phyloP scores from a whole-genome alignment of 148 eudicot genomes.

The Limonium bicolor region DNA sequence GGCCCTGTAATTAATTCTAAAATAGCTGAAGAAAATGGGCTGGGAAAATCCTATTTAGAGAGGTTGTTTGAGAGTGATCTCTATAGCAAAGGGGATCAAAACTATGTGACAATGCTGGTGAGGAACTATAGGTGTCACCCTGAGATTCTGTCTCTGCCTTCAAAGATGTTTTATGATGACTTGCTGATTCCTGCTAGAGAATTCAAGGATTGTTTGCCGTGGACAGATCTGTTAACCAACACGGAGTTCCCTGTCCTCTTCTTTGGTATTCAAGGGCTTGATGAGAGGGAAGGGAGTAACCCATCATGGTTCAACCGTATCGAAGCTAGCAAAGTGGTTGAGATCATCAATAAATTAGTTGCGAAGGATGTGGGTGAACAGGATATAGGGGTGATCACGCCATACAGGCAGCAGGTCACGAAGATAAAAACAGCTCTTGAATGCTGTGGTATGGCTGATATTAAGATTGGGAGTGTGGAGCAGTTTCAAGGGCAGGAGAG shows the following conservation, averaged over 20 bases:
- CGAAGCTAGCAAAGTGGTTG: constrained; percentile 81
- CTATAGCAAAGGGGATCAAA: constrained; percentile 33
- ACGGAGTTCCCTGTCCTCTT: constrained; percentile 70
- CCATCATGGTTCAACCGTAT: constrained; percentile 98
- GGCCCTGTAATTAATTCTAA: constrained; percentile 77
- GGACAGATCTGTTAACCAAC: constrained; percentile 50
- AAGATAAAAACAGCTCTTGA: constrained; percentile 63
- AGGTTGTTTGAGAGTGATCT: constrained; percentile 50
- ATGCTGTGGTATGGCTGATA: constrained; percentile 13
- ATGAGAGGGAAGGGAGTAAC: constrained; percentile 88
- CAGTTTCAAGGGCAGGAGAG: constrained; percentile 96
- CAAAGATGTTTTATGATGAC: constrained; percentile 55
- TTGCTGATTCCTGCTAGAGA: constrained; percentile 47
- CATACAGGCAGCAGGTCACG: constrained; percentile 82
- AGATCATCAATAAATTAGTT: constrained; percentile 33
- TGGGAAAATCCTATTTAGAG: constrained; percentile 60
- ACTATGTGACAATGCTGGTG: constrained; percentile 58
- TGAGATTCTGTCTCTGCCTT: constrained; percentile 63
- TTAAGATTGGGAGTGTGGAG: constrained; percentile 91
- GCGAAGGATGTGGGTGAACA: constrained; percentile 22
- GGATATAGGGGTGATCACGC: constrained; percentile 82
- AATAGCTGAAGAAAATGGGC: constrained; percentile 48
- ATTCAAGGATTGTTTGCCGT: constrained; percentile 11
- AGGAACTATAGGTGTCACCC: constrained; percentile 73
- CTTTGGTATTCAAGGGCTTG: constrained; percentile 73